Evolutionary conservation across 2,329 filamentous ascomycete species (phyloP).

Genomic region (Aspergillus costaricaensis): DNA sequence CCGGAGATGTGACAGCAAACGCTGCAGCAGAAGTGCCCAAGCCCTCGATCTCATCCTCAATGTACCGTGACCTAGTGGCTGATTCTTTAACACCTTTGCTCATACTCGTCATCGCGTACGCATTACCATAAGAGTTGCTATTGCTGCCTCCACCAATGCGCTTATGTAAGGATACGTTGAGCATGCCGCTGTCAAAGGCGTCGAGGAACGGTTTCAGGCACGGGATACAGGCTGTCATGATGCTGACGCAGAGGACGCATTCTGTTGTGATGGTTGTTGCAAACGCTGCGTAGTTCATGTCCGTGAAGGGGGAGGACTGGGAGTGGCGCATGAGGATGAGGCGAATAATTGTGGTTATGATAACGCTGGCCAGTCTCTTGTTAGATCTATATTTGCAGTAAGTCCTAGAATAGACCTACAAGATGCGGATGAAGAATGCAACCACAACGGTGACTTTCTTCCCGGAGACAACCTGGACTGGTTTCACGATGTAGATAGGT

Average conservation of each 20-base stretch:
- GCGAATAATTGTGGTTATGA: neutral
- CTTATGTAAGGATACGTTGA: neutral
- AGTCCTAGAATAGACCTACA: neutral
- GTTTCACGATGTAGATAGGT: neutral
- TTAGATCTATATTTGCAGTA: no score
- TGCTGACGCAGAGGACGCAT: slow-evolving; percentile 1
- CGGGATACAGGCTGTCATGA: slow-evolving; percentile 2
- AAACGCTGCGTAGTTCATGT: neutral
- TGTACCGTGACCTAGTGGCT: neutral
- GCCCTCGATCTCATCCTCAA: neutral
- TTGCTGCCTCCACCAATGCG: neutral
- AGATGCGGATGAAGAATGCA: neutral
- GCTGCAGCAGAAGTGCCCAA: neutral
- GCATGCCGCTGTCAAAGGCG: slow-evolving; percentile 3
- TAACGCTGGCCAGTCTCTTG: neutral
- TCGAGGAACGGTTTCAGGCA: slow-evolving; percentile 5
- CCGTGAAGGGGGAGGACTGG: neutral
- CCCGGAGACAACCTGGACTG: neutral
- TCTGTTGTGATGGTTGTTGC: neutral
- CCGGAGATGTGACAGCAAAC: neutral
- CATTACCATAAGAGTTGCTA: neutral
- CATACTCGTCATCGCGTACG: neutral
- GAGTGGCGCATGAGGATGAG: neutral
- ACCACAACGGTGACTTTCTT: slow-evolving; percentile 1
- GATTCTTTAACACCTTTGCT: neutral